A percentile compares a stretch with the other conserved stretches of the same genome.
These are phyloP conservation scores for Vitis hybrid DNA, from an alignment of 177 flowering plant species.

Conservation along the genomic window DNA sequence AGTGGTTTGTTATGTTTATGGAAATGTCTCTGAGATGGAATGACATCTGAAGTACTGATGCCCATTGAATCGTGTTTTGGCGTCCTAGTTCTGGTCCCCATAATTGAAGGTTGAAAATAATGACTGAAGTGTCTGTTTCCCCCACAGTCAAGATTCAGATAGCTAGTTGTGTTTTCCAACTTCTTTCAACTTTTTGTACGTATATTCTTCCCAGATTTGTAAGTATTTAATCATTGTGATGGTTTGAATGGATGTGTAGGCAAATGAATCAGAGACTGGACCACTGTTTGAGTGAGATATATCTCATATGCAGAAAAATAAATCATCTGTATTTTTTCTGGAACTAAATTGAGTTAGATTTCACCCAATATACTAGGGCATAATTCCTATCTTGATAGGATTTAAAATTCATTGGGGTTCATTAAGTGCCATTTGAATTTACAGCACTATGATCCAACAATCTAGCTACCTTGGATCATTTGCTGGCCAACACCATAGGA, in stretches of 20 bases:
- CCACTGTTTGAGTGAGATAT: not conserved
- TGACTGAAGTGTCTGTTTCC: not conserved
- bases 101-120: not conserved
- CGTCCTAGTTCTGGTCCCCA: no score
- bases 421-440: not conserved
- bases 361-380: not conserved
- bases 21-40: no score
- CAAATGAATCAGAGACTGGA: not conserved
- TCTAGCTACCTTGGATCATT: no score
- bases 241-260: not conserved
- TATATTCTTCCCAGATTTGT: not conserved
- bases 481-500: no score
- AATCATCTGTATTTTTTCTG: not conserved
- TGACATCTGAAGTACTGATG: no score
- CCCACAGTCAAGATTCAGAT: not conserved
- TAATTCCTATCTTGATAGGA: not conserved
- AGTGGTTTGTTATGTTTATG: no score
- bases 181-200: not conserved
- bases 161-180: not conserved
- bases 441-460: not conserved
- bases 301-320: not conserved
- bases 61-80: no score
- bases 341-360: not conserved
- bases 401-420: not conserved
- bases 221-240: not conserved